These are phyloP conservation scores for Bryoerythrophyllum caledonicum DNA, from an alignment of 225 moss, liverwort and hornwort species.

Conservation along the genomic window DNA sequence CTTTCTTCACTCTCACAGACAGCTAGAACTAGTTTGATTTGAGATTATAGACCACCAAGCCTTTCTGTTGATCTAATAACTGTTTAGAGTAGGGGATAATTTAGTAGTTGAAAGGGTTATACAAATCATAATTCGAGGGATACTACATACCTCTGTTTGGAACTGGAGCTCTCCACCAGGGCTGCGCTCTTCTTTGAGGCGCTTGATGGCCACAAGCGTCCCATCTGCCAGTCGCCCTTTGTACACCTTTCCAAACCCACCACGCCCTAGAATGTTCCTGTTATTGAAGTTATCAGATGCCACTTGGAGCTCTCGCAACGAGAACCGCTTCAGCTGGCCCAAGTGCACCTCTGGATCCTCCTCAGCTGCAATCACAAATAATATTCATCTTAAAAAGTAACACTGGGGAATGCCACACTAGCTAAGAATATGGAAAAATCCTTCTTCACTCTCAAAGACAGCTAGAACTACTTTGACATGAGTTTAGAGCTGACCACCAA, in stretches of 20 bases:
- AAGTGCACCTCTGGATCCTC: slow-evolving; percentile 75
- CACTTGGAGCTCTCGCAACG: slow-evolving; percentile 70
- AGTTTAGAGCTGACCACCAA: no score
- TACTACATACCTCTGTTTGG: slow-evolving; percentile 55
- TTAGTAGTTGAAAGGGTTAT: no score
- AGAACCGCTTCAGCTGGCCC: slow-evolving; percentile 73
- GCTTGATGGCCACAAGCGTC: slow-evolving; percentile 73
- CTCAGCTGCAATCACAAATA: slow-evolving; percentile 49
- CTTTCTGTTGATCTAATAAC: no score
- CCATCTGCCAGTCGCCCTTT: slow-evolving; percentile 76
- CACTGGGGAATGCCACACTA: background rate
- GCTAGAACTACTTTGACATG: no score
- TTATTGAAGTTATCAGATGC: slow-evolving; percentile 80
- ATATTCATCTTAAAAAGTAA: background rate
- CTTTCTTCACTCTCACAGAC: no score
- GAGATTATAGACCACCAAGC: no score
- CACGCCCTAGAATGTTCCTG: slow-evolving; percentile 72
- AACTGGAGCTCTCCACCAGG: slow-evolving; percentile 78
- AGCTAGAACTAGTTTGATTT: no score
- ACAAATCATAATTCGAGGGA: no score
- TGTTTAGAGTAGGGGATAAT: no score
- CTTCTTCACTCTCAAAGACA: no score
- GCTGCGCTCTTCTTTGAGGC: slow-evolving; percentile 76
- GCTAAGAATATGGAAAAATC: no score
- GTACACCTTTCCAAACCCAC: slow-evolving; percentile 83